Conservation (phyloP, 2,329 filamentous ascomycete genomes). For the Podosphaera leucotricha region DNA sequence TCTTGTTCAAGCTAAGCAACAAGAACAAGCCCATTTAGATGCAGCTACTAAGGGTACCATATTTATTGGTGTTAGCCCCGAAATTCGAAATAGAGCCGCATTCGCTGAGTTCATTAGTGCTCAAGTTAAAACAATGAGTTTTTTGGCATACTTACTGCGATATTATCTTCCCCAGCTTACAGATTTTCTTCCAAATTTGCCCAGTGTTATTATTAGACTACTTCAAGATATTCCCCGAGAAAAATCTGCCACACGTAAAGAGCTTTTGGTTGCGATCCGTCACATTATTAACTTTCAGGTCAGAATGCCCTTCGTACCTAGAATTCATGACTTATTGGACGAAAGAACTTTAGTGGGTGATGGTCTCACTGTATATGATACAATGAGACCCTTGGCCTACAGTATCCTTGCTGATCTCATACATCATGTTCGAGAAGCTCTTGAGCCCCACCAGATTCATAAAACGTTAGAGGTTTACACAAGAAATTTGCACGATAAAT, state of each 20-base stretch:
- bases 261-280: constrained; percentile 82
- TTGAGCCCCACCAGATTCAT: constrained; percentile 75
- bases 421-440: constrained; percentile 79
- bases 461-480: constrained; percentile 96
- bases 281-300: constrained; percentile 99
- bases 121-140: constrained; percentile 98
- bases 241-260: constrained; percentile 81
- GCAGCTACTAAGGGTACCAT: constrained; percentile 57
- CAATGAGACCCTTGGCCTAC: constrained; percentile 83
- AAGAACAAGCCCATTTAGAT: constrained; percentile 75
- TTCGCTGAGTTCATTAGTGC: constrained; percentile 97
- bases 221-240: constrained; percentile 86
- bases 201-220: constrained; percentile 71
- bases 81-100: constrained; percentile 77
- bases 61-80: constrained; percentile 79
- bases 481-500: constrained; percentile 81
- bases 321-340: constrained; percentile 87
- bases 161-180: constrained; percentile 69
- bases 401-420: constrained; percentile 98
- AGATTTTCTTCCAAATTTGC: constrained; percentile 69
- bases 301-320: constrained; percentile 74
- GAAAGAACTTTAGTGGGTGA: constrained; percentile 88
- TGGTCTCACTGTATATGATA: constrained; percentile 88
- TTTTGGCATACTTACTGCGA: constrained; percentile 74
- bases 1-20: constrained; percentile 70